Conservation (phyloP, 331 rosid species). For the Cucumis variabilis region DNA sequence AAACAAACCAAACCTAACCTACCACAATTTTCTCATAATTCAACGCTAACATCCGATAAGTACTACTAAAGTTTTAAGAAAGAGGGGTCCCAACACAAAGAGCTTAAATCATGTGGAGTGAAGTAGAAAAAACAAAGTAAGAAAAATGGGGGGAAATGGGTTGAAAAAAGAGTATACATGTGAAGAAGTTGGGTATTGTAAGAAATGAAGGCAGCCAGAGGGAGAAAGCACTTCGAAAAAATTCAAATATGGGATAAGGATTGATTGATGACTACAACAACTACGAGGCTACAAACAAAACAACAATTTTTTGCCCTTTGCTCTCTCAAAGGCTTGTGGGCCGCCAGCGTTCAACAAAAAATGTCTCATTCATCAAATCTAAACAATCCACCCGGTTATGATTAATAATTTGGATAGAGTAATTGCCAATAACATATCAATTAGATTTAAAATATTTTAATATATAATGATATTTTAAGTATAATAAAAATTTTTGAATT, state of each 20-base stretch:
- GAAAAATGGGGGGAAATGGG: background rate
- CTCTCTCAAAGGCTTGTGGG: background rate
- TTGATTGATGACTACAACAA: constrained; percentile 9
- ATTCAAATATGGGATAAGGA: background rate
- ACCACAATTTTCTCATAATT: background rate
- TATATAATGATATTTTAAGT: too few species aligned
- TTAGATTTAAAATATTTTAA: too few species aligned
- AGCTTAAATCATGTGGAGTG: background rate
- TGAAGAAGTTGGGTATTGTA: constrained; percentile 10
- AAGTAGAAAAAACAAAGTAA: background rate
- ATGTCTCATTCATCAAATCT: too few species aligned
- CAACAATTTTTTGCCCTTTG: background rate
- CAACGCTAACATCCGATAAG: background rate
- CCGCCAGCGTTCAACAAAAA: too few species aligned
- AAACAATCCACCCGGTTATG: too few species aligned
- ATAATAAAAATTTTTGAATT: too few species aligned
- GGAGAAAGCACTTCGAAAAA: too few species aligned
- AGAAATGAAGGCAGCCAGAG: background rate
- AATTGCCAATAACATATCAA: too few species aligned
- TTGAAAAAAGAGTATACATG: background rate
- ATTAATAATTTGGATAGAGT: too few species aligned
- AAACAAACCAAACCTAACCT: background rate
- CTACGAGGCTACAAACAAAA: background rate
- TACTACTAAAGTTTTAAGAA: background rate
- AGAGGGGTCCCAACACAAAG: background rate